A percentile compares a stretch with the other conserved stretches of the same genome.
Evolutionary conservation across 2,329 filamentous ascomycete species (phyloP).

Genomic region (Fusarium denticulatum): DNA sequence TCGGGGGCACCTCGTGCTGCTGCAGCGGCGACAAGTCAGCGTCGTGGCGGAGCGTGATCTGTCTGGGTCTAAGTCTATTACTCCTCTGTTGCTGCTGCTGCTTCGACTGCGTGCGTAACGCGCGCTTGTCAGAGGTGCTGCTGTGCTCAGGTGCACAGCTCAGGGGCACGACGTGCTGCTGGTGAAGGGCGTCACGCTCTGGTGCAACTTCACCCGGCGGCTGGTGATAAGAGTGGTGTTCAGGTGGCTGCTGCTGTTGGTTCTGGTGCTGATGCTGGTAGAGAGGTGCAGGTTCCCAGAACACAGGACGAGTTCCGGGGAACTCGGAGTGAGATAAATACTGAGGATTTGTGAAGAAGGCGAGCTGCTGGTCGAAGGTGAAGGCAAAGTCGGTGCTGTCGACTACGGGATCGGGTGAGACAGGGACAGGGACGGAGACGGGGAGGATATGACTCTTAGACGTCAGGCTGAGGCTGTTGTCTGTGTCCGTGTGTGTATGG

Average conservation of each 20-base stretch:
- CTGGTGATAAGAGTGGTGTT: constrained; percentile 15
- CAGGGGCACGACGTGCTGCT: constrained; percentile 27
- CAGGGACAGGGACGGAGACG: constrained; percentile 38
- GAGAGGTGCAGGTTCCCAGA: constrained; percentile 37
- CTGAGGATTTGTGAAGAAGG: constrained; percentile 41
- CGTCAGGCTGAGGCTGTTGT: constrained; percentile 23
- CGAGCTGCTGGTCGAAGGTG: constrained; percentile 47
- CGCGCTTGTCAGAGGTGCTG: constrained; percentile 39
- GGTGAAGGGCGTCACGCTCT: constrained; percentile 19
- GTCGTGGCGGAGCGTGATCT: constrained; percentile 47
- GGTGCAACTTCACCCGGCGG: constrained; percentile 26
- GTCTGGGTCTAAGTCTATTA: constrained; percentile 42
- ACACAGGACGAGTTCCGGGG: constrained; percentile 25
- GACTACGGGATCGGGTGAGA: constrained; percentile 45
- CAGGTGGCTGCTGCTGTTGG: neutral
- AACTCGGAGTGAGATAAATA: constrained; percentile 46
- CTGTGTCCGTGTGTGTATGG: neutral
- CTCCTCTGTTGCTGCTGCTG: constrained; percentile 20
- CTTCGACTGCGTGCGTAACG: constrained; percentile 34
- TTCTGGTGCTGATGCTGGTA: neutral
- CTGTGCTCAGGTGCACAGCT: constrained; percentile 40
- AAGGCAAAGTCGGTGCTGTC: constrained; percentile 50
- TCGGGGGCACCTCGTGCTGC: constrained; percentile 34
- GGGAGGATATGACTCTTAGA: constrained; percentile 40
- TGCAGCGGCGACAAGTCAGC: constrained; percentile 29